phyloP scores from a whole-genome alignment of 495 filamentous ascomycete species.

The Podospora appendiculata region DNA sequence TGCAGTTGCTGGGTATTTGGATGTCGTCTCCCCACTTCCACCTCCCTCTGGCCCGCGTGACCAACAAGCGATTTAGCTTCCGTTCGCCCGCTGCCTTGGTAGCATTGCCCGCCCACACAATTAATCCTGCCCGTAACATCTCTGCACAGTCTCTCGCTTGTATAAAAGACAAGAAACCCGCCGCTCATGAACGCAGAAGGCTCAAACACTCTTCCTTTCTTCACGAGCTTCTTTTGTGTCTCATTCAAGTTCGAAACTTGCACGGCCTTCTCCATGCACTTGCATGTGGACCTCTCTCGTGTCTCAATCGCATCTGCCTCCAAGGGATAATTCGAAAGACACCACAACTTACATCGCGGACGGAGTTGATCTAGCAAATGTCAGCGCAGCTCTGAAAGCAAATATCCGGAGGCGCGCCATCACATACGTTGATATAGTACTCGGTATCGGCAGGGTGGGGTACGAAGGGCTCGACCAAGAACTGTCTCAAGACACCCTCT shows the following conservation, averaged over 20 bases:
- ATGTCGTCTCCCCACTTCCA: too few species aligned
- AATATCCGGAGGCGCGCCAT: not conserved
- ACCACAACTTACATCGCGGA: conserved; percentile 27
- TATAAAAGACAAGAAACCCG: conserved; percentile 3
- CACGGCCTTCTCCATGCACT: not conserved
- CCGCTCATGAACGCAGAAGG: not conserved
- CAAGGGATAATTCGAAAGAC: not conserved
- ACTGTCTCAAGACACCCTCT: conserved; percentile 79
- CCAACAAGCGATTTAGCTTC: conserved; percentile 35
- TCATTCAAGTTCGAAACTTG: not conserved
- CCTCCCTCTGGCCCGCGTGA: too few species aligned
- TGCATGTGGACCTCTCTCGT: not conserved
- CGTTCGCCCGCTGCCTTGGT: conserved; percentile 44
- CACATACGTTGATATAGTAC: conserved; percentile 83
- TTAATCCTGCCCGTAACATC: conserved; percentile 4
- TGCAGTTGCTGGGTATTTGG: too few species aligned
- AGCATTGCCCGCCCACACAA: conserved; percentile 8
- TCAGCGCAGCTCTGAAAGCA: conserved; percentile 26
- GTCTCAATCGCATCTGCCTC: conserved; percentile 8
- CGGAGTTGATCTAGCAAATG: conserved; percentile 26
- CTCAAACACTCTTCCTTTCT: not conserved
- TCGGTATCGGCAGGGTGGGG: conserved; percentile 89
- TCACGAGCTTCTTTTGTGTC: not conserved
- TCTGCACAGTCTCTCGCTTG: not conserved
- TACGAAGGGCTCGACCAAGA: conserved; percentile 97